phyloP scores from a whole-genome alignment of 164 flowering plant species.

The Magnolia changhungtana region DNA sequence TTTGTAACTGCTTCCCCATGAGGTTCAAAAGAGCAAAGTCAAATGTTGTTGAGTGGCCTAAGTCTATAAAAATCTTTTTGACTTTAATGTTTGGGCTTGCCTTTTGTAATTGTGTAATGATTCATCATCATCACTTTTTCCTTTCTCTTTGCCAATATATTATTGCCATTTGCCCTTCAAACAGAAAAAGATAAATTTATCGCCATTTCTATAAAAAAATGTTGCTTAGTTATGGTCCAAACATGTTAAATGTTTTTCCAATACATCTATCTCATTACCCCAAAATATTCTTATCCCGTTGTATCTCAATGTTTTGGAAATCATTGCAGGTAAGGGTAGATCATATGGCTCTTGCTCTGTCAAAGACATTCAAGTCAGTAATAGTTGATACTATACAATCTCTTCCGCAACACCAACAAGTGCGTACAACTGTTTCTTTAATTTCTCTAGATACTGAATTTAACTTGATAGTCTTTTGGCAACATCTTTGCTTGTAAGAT shows the following conservation, averaged over 20 bases:
- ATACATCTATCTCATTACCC: background rate
- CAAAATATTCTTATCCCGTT: background rate
- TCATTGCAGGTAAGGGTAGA: slow-evolving; percentile 68
- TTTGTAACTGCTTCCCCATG: too few species aligned
- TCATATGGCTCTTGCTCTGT: slow-evolving; percentile 84
- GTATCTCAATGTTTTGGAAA: background rate
- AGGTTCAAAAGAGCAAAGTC: too few species aligned
- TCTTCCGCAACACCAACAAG: slow-evolving; percentile 99
- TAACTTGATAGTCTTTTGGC: background rate
- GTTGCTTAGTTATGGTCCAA: background rate
- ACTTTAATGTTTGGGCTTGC: background rate
- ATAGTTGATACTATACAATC: slow-evolving; percentile 79
- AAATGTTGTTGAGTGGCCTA: too few species aligned
- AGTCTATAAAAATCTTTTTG: too few species aligned
- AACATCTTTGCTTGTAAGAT: background rate
- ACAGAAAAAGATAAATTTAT: too few species aligned
- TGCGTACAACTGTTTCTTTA: slow-evolving; percentile 7
- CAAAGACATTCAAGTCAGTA: slow-evolving; percentile 71
- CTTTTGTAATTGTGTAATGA: background rate
- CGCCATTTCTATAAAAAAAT: background rate
- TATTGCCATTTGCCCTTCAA: background rate
- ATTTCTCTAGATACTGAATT: background rate
- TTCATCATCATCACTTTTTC: background rate
- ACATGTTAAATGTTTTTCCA: background rate
- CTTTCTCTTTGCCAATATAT: background rate